Percentiles rank a stretch among this genome's conserved stretches.
These are phyloP conservation scores for Trichoderma arundinaceum DNA, from an alignment of 2,329 filamentous ascomycete genomes.

Conservation along the genomic window DNA sequence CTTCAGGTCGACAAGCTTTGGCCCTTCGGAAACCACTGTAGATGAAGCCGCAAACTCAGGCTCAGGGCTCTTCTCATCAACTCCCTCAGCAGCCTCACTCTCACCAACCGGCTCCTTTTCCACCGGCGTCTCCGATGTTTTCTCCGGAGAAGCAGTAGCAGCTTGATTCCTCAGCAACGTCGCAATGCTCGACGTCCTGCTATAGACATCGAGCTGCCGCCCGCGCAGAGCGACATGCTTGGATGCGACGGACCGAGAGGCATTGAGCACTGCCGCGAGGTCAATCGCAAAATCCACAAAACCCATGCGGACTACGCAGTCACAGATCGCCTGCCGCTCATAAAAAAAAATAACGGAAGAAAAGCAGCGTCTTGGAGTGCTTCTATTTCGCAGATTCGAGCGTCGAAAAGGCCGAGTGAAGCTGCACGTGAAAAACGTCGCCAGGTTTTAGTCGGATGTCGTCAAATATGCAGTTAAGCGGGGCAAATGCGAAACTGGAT, in stretches of 20 bases:
- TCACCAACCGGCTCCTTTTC: not conserved
- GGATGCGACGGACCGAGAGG: slow-evolving; percentile 69
- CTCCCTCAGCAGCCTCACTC: not conserved
- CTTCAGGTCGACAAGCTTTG: not conserved
- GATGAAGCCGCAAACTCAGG: not conserved
- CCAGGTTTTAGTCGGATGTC: slow-evolving; percentile 18
- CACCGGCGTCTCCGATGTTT: not conserved
- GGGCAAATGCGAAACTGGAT: not conserved
- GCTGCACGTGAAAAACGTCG: slow-evolving; percentile 4
- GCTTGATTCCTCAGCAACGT: slow-evolving; percentile 43
- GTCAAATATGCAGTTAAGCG: slow-evolving; percentile 42
- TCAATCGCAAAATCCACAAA: slow-evolving; percentile 71
- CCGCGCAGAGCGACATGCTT: slow-evolving; percentile 65
- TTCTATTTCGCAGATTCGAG: not conserved
- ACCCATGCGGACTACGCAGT: slow-evolving; percentile 53
- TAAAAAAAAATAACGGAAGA: not conserved
- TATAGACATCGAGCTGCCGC: slow-evolving; percentile 59
- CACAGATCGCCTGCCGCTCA: slow-evolving; percentile 37
- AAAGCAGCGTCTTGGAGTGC: slow-evolving; percentile 31
- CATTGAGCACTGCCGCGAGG: slow-evolving; percentile 71
- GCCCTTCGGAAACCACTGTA: not conserved
- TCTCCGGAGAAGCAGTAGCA: slow-evolving; percentile 3
- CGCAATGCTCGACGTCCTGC: slow-evolving; percentile 52
- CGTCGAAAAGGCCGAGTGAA: not conserved
- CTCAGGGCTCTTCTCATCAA: not conserved